phyloP scores from a whole-genome alignment of 1,284 basidiomycete genomes.

The Ustilago vetiveriae region DNA sequence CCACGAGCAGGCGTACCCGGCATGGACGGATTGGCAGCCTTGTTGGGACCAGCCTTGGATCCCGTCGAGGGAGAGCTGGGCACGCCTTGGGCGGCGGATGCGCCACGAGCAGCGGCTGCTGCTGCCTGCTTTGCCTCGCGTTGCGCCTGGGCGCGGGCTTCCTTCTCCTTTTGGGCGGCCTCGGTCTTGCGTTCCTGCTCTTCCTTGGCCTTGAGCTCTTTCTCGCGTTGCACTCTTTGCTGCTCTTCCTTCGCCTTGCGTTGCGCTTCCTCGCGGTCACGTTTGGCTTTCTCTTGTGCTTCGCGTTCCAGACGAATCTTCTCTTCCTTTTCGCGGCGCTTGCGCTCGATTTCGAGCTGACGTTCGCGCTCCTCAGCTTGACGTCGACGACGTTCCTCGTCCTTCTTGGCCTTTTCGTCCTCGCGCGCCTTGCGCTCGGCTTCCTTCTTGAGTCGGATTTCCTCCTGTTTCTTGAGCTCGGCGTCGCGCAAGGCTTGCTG shows the following conservation, averaged over 20 bases:
- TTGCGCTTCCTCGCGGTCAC: constrained; percentile 67
- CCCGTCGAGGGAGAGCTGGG: constrained; percentile 26
- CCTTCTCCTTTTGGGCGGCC: constrained; percentile 47
- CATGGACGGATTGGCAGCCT: constrained; percentile 9
- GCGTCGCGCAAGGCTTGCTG: constrained; percentile 73
- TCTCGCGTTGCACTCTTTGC: constrained; percentile 71
- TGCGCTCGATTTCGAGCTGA: constrained; percentile 72
- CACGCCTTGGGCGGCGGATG: constrained; percentile 7
- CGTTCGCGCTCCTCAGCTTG: constrained; percentile 69
- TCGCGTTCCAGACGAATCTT: constrained; percentile 72
- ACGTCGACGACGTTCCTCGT: constrained; percentile 72
- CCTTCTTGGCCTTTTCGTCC: constrained; percentile 70
- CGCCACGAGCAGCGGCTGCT: constrained; percentile 14
- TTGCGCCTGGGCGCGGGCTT: constrained; percentile 66
- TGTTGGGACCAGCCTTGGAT: constrained; percentile 17
- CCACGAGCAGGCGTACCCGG: constrained; percentile 31
- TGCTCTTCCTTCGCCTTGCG: constrained; percentile 65
- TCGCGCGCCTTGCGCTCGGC: constrained; percentile 70
- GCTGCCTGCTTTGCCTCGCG: constrained; percentile 70
- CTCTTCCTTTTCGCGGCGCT: constrained; percentile 76
- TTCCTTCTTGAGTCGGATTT: constrained; percentile 74
- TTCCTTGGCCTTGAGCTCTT: constrained; percentile 42
- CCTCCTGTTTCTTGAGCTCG: constrained; percentile 72
- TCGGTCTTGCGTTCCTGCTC: constrained; percentile 47
- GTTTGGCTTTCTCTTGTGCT: constrained; percentile 65